These are phyloP conservation scores for Candida schatavii DNA, from an alignment of 805 yeast genomes.

Conservation along the genomic window DNA sequence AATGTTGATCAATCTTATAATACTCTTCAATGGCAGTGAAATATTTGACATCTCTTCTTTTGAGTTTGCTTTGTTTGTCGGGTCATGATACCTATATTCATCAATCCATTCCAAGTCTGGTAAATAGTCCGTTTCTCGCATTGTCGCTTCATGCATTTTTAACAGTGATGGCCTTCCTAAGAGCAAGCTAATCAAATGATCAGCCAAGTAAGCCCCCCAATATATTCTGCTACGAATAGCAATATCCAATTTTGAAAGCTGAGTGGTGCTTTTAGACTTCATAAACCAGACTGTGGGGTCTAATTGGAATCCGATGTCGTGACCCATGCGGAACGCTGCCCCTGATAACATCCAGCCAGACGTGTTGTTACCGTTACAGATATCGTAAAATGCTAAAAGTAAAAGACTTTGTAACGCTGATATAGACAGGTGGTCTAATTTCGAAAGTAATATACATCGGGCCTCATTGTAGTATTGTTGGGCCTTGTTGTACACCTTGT, in stretches of 20 bases:
- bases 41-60: conserved; percentile 30
- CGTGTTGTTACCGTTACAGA: conserved; percentile 56
- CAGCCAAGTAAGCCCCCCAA: conserved; percentile 68
- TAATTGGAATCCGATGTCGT: conserved; percentile 61
- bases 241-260: conserved; percentile 46
- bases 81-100: conserved; percentile 45
- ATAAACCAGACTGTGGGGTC: conserved; percentile 60
- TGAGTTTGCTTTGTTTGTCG: conserved; percentile 13
- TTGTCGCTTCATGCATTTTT: conserved; percentile 56
- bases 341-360: conserved; percentile 66
- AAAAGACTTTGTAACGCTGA: conserved; percentile 58
- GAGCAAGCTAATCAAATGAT: conserved; percentile 57
- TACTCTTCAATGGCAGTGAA: conserved; percentile 41
- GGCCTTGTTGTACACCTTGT: conserved; percentile 39
- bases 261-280: conserved; percentile 29
- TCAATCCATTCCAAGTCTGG: conserved; percentile 65
- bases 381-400: conserved; percentile 59
- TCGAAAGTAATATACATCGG: conserved; percentile 36
- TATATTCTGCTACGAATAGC: conserved; percentile 58
- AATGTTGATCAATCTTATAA: conserved; percentile 41
- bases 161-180: conserved; percentile 58
- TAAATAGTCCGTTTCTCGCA: conserved; percentile 55
- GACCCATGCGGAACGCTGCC: conserved; percentile 61
- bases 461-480: conserved; percentile 47
- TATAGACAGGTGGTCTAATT: conserved; percentile 46